phyloP scores from a whole-genome alignment of 768 basidiomycete genomes.

The Russula lepida region DNA sequence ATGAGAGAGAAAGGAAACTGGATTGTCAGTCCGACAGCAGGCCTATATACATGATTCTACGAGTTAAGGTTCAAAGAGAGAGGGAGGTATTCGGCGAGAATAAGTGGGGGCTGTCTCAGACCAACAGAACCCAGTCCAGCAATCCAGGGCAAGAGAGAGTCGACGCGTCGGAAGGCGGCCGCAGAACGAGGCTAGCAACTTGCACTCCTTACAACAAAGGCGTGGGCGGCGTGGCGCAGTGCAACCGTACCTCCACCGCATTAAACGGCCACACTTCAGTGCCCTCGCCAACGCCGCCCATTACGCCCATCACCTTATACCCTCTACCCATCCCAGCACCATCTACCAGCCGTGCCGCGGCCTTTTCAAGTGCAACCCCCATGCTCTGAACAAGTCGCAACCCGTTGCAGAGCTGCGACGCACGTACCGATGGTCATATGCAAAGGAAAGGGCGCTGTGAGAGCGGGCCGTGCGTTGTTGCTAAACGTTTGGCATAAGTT shows the following conservation, averaged over 20 bases:
- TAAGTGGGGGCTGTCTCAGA: too few relatives aligned
- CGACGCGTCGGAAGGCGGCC: too few relatives aligned
- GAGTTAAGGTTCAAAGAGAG: too few relatives aligned
- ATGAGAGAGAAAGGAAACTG: too few relatives aligned
- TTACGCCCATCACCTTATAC: slow-evolving; percentile 72
- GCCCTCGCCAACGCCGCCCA: slow-evolving; percentile 15
- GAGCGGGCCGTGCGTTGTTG: slow-evolving; percentile 55
- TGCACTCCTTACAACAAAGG: too few relatives aligned
- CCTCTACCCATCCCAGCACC: slow-evolving; percentile 76
- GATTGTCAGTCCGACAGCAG: too few relatives aligned
- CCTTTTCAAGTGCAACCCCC: slow-evolving; percentile 45
- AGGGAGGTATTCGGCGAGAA: too few relatives aligned
- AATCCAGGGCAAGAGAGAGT: too few relatives aligned
- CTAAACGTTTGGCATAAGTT: slow-evolving; percentile 23
- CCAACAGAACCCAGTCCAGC: too few relatives aligned
- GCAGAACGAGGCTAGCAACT: too few relatives aligned
- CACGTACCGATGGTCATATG: slow-evolving; percentile 68
- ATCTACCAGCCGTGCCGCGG: slow-evolving; percentile 72
- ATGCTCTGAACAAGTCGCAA: slow-evolving; percentile 42
- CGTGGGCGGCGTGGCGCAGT: too few relatives aligned
- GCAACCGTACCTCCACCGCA: background rate
- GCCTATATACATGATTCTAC: too few relatives aligned
- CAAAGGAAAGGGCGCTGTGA: slow-evolving; percentile 69
- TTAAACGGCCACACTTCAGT: background rate
- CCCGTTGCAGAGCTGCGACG: slow-evolving; percentile 49